These are phyloP conservation scores for Vitis rotundifolia DNA, from an alignment of 164 flowering plant genomes.

Conservation along the genomic window DNA sequence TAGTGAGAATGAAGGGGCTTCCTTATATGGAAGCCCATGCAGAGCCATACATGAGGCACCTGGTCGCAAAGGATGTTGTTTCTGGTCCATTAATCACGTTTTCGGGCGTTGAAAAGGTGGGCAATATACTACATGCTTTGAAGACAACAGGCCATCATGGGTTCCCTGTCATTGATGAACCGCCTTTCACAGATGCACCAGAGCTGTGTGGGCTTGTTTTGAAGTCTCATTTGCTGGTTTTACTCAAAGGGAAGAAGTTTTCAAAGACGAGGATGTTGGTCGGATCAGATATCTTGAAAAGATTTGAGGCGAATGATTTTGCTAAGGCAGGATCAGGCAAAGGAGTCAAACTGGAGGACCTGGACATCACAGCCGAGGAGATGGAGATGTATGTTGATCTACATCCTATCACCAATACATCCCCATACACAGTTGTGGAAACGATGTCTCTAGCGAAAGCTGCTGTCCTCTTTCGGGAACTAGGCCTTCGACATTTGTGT, in stretches of 20 bases:
- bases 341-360: constrained; percentile 75
- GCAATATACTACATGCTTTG: constrained; percentile 54
- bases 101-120: constrained; percentile 81
- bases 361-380: constrained; percentile 64
- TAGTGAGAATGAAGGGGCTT: constrained; percentile 83
- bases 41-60: constrained; percentile 88
- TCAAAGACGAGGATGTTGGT: constrained; percentile 35
- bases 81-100: constrained; percentile 76
- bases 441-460: constrained; percentile 98
- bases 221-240: constrained; percentile 81
- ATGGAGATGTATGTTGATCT: constrained; percentile 96
- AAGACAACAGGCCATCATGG: constrained; percentile 69
- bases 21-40: constrained; percentile 92
- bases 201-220: constrained; percentile 80
- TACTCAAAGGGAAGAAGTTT: constrained; percentile 71
- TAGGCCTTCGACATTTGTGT: constrained; percentile 83
- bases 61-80: constrained; percentile 82
- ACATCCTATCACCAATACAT: constrained; percentile 86
- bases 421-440: constrained; percentile 90
- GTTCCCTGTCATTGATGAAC: constrained; percentile 90
- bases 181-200: constrained; percentile 71
- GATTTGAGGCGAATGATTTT: constrained; percentile 75
- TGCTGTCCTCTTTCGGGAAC: constrained; percentile 72
- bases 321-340: constrained; percentile 90
- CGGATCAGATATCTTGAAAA: constrained; percentile 38